Percentiles rank a stretch among this genome's conserved stretches.
Evolutionary conservation across 495 filamentous ascomycete genomes (phyloP).

Genomic region (Aspergillus saccharolyticus): DNA sequence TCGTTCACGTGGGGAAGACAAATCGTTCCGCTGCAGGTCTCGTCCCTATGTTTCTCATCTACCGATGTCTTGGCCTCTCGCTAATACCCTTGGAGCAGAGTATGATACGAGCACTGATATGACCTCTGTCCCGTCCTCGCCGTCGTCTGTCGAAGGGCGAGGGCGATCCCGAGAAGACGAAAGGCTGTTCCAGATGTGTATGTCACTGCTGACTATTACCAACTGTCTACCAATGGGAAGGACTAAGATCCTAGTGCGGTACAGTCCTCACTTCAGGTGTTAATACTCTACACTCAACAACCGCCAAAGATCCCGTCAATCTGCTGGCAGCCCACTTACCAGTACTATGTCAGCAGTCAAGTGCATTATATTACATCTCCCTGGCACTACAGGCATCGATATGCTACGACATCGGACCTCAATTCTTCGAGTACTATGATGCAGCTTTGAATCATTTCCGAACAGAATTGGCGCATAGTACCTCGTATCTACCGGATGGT

Average conservation of each 20-base stretch:
- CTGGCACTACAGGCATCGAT: slow-evolving; percentile 31
- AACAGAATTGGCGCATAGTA: slow-evolving; percentile 25
- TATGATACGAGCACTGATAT: neutral
- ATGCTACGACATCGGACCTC: slow-evolving; percentile 5
- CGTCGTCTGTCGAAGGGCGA: neutral
- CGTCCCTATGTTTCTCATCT: neutral
- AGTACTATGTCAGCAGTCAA: slow-evolving; percentile 25
- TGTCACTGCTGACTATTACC: slow-evolving; percentile 18
- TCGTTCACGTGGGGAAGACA: neutral
- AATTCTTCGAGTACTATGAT: slow-evolving; percentile 33
- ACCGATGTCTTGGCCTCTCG: neutral
- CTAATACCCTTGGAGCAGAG: neutral
- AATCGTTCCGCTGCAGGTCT: neutral
- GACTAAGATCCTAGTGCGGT: neutral
- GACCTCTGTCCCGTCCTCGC: neutral
- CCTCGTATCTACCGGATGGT: slow-evolving; percentile 24
- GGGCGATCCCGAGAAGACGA: slow-evolving; percentile 12
- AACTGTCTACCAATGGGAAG: neutral
- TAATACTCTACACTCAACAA: slow-evolving; percentile 32
- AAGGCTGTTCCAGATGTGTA: slow-evolving; percentile 30
- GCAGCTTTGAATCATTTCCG: slow-evolving; percentile 27
- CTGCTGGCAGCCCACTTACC: slow-evolving; percentile 24
- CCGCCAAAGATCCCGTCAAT: slow-evolving; percentile 16
- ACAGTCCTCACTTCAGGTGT: slow-evolving; percentile 29
- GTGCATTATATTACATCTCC: slow-evolving; percentile 30